Percentiles rank a stretch among this genome's conserved stretches.
These are phyloP conservation scores for Passiflora organensis DNA, from an alignment of 345 rosid species.

Conservation along the genomic window DNA sequence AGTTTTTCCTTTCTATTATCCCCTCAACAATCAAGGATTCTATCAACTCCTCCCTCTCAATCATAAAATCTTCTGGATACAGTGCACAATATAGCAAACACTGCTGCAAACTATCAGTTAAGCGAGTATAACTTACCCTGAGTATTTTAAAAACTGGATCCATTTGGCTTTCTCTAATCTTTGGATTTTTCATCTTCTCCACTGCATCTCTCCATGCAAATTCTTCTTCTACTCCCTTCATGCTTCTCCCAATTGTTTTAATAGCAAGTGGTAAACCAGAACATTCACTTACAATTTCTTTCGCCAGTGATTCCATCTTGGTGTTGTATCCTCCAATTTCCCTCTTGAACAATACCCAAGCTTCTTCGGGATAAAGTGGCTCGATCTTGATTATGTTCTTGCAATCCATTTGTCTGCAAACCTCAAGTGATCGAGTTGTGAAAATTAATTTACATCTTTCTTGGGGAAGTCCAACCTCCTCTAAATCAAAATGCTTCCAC, in stretches of 20 bases:
- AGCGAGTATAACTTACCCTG: background rate
- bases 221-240: background rate
- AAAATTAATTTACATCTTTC: slow-evolving; percentile 1
- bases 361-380: background rate
- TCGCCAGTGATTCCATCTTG: background rate
- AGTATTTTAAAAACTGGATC: background rate
- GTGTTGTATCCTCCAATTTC: background rate
- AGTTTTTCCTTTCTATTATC: slow-evolving; percentile 3
- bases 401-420: background rate
- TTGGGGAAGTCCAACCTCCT: slow-evolving; percentile 4
- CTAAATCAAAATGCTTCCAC: background rate
- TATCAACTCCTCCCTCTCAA: slow-evolving; percentile 5
- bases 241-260: background rate
- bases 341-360: background rate
- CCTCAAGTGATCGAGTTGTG: background rate
- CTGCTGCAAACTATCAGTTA: background rate
- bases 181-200: background rate
- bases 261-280: slow-evolving; percentile 5
- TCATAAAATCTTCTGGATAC: slow-evolving; percentile 4
- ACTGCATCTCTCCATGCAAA: background rate
- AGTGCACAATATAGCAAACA: slow-evolving; percentile 19
- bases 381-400: background rate
- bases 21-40: slow-evolving; percentile 18
- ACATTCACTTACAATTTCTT: background rate
- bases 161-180: background rate